These are phyloP conservation scores for Diaporthe vaccinii DNA, from an alignment of 2,329 filamentous ascomycete genomes.

Conservation along the genomic window DNA sequence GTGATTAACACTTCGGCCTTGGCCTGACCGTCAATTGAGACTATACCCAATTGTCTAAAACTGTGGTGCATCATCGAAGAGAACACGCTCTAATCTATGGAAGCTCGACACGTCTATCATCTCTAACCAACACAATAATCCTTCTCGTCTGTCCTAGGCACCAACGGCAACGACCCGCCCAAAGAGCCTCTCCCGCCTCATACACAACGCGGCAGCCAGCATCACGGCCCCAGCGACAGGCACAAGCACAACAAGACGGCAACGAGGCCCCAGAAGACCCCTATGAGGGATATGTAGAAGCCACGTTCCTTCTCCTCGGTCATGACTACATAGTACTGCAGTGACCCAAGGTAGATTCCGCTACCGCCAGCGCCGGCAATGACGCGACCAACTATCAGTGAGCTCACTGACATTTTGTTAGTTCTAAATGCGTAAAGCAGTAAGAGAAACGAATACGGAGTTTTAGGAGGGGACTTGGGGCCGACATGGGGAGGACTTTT, in stretches of 20 bases:
- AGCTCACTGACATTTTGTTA: conserved; percentile 46
- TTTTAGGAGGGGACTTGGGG: too few relatives aligned
- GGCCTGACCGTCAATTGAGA: too few relatives aligned
- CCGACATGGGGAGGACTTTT: not conserved
- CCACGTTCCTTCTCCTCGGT: conserved; percentile 50
- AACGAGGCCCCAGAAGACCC: conserved; percentile 54
- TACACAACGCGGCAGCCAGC: conserved; percentile 43
- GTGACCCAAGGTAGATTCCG: conserved; percentile 52
- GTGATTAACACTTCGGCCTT: too few relatives aligned
- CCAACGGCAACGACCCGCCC: conserved; percentile 19
- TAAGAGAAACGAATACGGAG: rapidly evolving
- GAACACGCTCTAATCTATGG: not conserved
- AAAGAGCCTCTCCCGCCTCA: conserved; percentile 50
- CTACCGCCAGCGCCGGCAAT: conserved; percentile 57
- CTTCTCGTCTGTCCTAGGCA: not conserved
- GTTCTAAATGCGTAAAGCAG: rapidly evolving
- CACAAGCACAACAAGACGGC: conserved; percentile 51
- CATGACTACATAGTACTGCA: conserved; percentile 48
- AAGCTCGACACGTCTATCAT: not conserved
- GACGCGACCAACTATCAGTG: conserved; percentile 60
- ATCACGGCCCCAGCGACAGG: conserved; percentile 49
- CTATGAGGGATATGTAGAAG: conserved; percentile 49
- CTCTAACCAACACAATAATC: not conserved
- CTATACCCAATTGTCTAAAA: not conserved
- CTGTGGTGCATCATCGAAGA: too few relatives aligned